These are phyloP conservation scores for Kwoniella dejecticola DNA, from an alignment of 768 basidiomycete genomes.

Conservation along the genomic window DNA sequence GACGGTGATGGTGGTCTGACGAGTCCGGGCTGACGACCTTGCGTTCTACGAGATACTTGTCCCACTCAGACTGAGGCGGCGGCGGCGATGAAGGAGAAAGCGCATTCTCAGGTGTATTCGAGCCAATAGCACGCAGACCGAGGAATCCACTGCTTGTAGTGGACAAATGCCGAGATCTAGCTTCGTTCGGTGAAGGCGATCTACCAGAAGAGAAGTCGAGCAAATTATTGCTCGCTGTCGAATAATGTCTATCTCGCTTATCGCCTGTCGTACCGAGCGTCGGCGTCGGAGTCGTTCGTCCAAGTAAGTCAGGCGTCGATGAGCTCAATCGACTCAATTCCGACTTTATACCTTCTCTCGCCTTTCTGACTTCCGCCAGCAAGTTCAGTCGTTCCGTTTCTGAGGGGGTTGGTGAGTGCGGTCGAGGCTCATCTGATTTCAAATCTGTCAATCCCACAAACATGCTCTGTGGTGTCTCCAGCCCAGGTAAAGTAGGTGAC, in stretches of 20 bases:
- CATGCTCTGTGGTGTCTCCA: conserved; percentile 2
- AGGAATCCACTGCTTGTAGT: conserved; percentile 17
- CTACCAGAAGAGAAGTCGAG: conserved; percentile 2
- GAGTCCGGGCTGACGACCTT: conserved; percentile 73
- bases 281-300: conserved; percentile 67
- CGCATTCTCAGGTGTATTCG: not conserved
- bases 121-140: not conserved
- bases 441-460: conserved; percentile 19
- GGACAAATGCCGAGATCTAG: conserved; percentile 41
- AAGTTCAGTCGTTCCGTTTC: conserved; percentile 48
- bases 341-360: conserved; percentile 38
- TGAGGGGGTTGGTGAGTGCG: not conserved
- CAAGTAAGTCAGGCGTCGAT: conserved; percentile 52
- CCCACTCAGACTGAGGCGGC: conserved; percentile 64
- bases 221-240: not conserved
- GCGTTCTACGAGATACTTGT: conserved; percentile 78
- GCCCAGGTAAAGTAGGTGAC: conserved; percentile 19
- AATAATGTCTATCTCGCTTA: conserved; percentile 7
- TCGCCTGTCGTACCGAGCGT: conserved; percentile 58
- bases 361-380: conserved; percentile 51
- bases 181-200: not conserved
- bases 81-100: not conserved
- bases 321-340: conserved; percentile 41
- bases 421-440: not conserved
- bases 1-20: not conserved